Percentiles rank a stretch among this genome's conserved stretches.
phyloP scores from a whole-genome alignment of 192 early-diverging fungal species.

The Podila verticillata region DNA sequence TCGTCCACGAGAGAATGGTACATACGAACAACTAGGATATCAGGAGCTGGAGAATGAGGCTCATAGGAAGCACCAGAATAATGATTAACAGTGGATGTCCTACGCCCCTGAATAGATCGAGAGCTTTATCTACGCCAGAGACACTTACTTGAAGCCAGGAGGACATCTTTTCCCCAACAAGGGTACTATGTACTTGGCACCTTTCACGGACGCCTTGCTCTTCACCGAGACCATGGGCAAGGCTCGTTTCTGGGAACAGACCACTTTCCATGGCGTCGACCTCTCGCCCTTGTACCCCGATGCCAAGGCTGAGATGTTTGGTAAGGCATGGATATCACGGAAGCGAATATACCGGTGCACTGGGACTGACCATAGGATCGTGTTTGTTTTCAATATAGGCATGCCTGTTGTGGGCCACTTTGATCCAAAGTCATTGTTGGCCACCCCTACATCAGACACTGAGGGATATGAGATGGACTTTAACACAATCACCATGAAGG shows the following conservation, averaged over 20 bases:
- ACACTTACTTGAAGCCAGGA: slow-evolving; percentile 91
- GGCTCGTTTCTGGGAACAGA: slow-evolving; percentile 87
- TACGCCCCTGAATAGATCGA: slow-evolving; percentile 65
- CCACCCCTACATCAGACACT: slow-evolving; percentile 63
- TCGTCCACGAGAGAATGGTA: slow-evolving; percentile 98
- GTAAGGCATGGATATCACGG: slow-evolving; percentile 32
- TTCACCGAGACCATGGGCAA: slow-evolving; percentile 97
- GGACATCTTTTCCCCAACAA: slow-evolving; percentile 91
- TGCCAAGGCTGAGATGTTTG: slow-evolving; percentile 92
- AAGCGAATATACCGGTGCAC: too few species aligned
- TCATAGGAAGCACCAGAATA: not conserved
- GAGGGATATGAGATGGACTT: slow-evolving; percentile 83
- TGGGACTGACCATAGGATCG: too few species aligned
- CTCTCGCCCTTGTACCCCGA: slow-evolving; percentile 83
- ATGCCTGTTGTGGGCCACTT: slow-evolving; percentile 96
- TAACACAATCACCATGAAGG: slow-evolving; percentile 76
- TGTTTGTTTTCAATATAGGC: slow-evolving; percentile 46
- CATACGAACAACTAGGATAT: slow-evolving; percentile 7
- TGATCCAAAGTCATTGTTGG: slow-evolving; percentile 82
- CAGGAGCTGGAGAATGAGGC: not conserved
- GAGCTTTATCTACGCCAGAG: slow-evolving; percentile 86
- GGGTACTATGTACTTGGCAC: slow-evolving; percentile 91
- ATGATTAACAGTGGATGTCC: slow-evolving; percentile 11
- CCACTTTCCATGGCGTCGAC: slow-evolving; percentile 93
- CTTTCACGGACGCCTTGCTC: slow-evolving; percentile 77